Conservation (phyloP, 1,284 basidiomycete species). For the Leccinum pachyderme region DNA sequence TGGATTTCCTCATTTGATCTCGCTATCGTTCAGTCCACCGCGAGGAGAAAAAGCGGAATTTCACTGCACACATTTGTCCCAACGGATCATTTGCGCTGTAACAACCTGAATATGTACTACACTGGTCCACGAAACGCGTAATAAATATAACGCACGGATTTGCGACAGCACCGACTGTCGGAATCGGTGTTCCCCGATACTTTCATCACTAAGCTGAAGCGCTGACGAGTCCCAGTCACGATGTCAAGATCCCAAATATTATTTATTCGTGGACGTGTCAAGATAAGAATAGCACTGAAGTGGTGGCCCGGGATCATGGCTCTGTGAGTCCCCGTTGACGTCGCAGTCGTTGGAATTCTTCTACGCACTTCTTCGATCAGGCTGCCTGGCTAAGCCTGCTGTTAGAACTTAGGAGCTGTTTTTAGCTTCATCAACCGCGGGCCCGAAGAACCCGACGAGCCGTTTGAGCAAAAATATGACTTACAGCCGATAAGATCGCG, state of each 20-base stretch:
- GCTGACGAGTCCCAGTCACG: neutral
- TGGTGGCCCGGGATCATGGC: neutral
- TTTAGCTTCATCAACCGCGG: neutral
- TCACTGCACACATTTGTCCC: conserved; percentile 9
- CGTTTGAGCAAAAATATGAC: neutral
- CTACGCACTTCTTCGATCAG: neutral
- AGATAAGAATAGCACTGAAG: conserved; percentile 14
- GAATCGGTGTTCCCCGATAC: neutral
- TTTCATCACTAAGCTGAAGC: neutral
- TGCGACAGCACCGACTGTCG: conserved; percentile 7
- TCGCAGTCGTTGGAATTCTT: neutral
- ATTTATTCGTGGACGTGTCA: neutral
- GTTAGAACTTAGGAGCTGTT: neutral
- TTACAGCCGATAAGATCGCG: neutral
- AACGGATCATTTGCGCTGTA: conserved; percentile 5
- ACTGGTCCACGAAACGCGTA: neutral
- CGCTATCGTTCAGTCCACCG: conserved; percentile 9
- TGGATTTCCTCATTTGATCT: conserved; percentile 18
- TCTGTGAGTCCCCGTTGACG: conserved; percentile 1
- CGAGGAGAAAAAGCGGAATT: conserved; percentile 18
- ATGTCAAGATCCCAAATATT: neutral
- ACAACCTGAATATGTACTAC: neutral
- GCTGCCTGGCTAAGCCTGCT: neutral
- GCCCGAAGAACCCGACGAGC: neutral
- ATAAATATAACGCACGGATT: neutral